Evolutionary conservation across 106 monocot species (phyloP).

Genomic region (Acorus calamus): DNA sequence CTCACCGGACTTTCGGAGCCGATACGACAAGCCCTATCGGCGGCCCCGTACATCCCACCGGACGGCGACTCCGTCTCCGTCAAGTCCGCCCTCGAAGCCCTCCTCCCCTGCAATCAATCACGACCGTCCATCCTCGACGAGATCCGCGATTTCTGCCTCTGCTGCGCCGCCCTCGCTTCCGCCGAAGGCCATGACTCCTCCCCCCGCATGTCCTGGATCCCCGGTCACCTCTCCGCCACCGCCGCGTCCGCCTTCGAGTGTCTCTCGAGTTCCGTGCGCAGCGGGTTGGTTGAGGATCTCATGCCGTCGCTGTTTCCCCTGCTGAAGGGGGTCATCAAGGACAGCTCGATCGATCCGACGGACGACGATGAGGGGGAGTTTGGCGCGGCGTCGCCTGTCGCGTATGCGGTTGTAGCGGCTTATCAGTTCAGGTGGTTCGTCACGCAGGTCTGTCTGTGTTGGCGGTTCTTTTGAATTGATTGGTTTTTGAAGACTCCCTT

Average conservation of each 20-base stretch:
- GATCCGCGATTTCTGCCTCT: slow-evolving; percentile 40
- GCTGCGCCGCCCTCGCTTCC: slow-evolving; percentile 46
- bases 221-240: slow-evolving; percentile 17
- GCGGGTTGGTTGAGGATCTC: slow-evolving; percentile 32
- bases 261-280: slow-evolving; percentile 17
- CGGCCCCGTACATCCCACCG: slow-evolving; percentile 36
- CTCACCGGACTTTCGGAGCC: slow-evolving; percentile 20
- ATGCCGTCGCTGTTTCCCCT: slow-evolving; percentile 21
- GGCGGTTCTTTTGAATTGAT: too few relatives aligned
- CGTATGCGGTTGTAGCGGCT: slow-evolving; percentile 45
- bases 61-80: slow-evolving; percentile 47
- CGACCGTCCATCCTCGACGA: not conserved
- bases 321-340: slow-evolving; percentile 54
- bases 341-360: slow-evolving; percentile 39
- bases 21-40: slow-evolving; percentile 28
- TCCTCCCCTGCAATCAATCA: slow-evolving; percentile 22
- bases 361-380: slow-evolving; percentile 23
- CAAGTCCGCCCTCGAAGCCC: slow-evolving; percentile 47
- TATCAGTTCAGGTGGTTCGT: slow-evolving; percentile 87
- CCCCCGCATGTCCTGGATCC: slow-evolving; percentile 51
- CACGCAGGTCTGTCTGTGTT: slow-evolving; percentile 43
- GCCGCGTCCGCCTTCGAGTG: slow-evolving; percentile 29
- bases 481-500: too few relatives aligned
- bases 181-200: slow-evolving; percentile 52
- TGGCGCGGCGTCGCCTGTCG: slow-evolving; percentile 34